phyloP scores from a whole-genome alignment of 2,329 filamentous ascomycete species.

The Phaeosphaeria sp. region DNA sequence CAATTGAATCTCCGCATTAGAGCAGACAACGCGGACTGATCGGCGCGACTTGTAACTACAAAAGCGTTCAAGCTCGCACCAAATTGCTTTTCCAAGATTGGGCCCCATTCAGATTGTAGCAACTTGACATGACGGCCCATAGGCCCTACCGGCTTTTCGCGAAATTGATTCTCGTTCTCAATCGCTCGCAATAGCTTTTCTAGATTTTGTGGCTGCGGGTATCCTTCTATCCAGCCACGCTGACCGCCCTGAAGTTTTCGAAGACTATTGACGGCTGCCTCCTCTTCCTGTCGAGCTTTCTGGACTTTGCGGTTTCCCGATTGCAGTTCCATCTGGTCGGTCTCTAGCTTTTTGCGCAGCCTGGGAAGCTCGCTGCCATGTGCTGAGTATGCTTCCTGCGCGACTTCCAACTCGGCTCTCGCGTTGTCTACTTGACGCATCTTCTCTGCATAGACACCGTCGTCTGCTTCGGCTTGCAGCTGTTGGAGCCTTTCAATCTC shows the following conservation, averaged over 20 bases:
- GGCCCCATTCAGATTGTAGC: conserved; percentile 80
- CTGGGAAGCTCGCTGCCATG: conserved; percentile 47
- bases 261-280: conserved; percentile 59
- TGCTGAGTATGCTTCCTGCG: conserved; percentile 50
- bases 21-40: conserved; percentile 71
- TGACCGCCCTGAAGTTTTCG: conserved; percentile 60
- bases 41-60: conserved; percentile 77
- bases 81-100: conserved; percentile 78
- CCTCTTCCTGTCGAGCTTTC: conserved; percentile 57
- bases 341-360: conserved; percentile 45
- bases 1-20: conserved; percentile 69
- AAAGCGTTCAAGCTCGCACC: conserved; percentile 77
- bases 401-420: conserved; percentile 57
- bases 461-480: conserved; percentile 68
- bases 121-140: conserved; percentile 80
- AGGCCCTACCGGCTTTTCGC: conserved; percentile 78
- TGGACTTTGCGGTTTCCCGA: conserved; percentile 31
- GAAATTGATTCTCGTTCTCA: conserved; percentile 71
- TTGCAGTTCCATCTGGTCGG: conserved; percentile 33
- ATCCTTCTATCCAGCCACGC: conserved; percentile 68
- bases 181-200: conserved; percentile 71
- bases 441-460: conserved; percentile 71
- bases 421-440: conserved; percentile 65
- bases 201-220: conserved; percentile 62
- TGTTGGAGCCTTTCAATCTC: conserved; percentile 63